Evolutionary conservation across 1,139 yeast species (phyloP), one percentile per base, ranked within the genome.

Genomic region (Kurtzmaniella quercitrusa): DNA sequence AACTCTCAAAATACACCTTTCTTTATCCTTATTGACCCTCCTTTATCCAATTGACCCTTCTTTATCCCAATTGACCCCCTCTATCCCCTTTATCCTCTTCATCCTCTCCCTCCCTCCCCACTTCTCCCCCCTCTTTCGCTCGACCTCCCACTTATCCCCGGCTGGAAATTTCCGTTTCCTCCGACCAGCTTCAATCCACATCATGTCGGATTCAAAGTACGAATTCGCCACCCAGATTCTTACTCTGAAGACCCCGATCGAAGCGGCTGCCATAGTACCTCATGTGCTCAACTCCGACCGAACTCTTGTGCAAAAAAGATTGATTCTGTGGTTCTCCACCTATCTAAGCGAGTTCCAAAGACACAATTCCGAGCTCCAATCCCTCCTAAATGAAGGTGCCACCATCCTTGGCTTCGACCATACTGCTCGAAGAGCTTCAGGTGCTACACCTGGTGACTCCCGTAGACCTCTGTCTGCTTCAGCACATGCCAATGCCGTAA

Each of bases 251-350:
- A 48, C 70, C 2, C 78, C 78, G 1, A 60, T 62, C 40, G 73
- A 70, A 46, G 74, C 75, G 18, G 69, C 76, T 15, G 54, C 63
- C 21, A 66, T 70, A 38, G 63, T 72, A 21, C 72, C 75, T 40
- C 46, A 44, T 38, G 40, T 39, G 23, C 38, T 44, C 21, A 64
- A 62, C 46, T 52, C 68, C 12, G 51, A 56, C n/a, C 52, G 52
- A 25, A 12, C 34, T 3, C 49, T 59, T 18, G 48, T 60, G 9
- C 55, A 56, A 37, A 53, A 51, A 29, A 55, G 77, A 47, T 68
- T 83, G 52, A 75, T 82, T 36, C 63, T 65, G 21, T 77, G 85
- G 73, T 77, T 82, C 55, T 75, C 76, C 39, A 73, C 71, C 34
- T 76, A 81, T 52, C 68, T 79, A 39, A 62, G 73, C 34, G 60